These are phyloP conservation scores for Coniochaeta prunicola DNA, from an alignment of 2,329 filamentous ascomycete genomes.

Conservation along the genomic window DNA sequence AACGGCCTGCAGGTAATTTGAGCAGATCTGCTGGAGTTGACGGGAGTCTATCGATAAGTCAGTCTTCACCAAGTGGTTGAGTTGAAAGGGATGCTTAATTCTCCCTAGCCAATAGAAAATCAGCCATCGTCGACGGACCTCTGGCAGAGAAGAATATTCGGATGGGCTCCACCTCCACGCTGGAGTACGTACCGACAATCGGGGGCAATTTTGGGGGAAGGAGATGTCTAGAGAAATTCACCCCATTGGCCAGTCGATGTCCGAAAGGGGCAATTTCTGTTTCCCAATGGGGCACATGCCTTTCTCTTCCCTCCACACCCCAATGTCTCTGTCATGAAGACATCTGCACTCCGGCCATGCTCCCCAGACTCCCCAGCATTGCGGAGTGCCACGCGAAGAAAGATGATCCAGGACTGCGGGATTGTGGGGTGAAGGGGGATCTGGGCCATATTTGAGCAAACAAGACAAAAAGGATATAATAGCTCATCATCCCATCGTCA, in stretches of 20 bases:
- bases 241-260: background rate
- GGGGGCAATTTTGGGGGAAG: background rate
- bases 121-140: background rate
- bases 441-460: background rate
- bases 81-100: background rate
- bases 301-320: background rate
- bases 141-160: background rate
- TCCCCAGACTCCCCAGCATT: background rate
- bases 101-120: conserved; percentile 4
- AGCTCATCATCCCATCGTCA: background rate
- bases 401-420: background rate
- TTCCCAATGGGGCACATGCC: background rate
- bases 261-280: background rate
- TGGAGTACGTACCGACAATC: too few relatives aligned
- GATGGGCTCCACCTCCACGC: too few relatives aligned
- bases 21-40: too few relatives aligned
- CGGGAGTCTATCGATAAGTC: too few relatives aligned
- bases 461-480: background rate
- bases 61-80: too few relatives aligned
- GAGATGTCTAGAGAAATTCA: background rate
- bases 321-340: background rate
- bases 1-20: background rate
- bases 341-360: background rate
- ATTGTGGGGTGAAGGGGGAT: background rate
- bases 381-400: background rate